Conservation (phyloP, 139 green algal genomes). For the Auxenochlorella protothecoides region DNA sequence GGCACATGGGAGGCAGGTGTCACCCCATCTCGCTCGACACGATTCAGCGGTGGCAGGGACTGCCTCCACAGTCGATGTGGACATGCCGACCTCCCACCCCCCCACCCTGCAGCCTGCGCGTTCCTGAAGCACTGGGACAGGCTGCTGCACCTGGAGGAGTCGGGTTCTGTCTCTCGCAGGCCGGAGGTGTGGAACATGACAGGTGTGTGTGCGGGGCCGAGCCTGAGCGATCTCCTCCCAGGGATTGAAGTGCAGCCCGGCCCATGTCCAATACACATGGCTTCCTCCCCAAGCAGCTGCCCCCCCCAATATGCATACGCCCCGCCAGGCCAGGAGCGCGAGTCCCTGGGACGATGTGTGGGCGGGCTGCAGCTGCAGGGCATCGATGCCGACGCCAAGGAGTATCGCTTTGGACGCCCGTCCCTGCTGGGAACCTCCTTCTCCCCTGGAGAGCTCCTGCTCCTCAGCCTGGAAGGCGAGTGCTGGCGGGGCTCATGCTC, state of each 20-base stretch:
- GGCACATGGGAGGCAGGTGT: no score
- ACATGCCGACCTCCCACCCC: neutral
- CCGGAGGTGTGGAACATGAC: conserved; percentile 54
- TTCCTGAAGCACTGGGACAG: conserved; percentile 59
- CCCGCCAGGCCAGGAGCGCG: conserved; percentile 32
- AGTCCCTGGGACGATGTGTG: conserved; percentile 46
- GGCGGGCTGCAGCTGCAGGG: conserved; percentile 15
- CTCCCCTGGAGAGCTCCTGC: conserved; percentile 38
- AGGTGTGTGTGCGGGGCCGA: neutral
- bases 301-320: no score
- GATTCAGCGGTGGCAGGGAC: no score
- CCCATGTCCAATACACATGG: no score
- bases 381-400: neutral
- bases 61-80: no score
- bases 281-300: no score
- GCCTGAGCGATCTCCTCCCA: no score
- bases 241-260: no score
- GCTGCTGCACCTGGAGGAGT: conserved; percentile 66
- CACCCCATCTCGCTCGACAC: no score
- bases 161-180: conserved; percentile 1
- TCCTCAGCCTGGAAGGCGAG: conserved; percentile 60
- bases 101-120: conserved; percentile 9
- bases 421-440: no score
- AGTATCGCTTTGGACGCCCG: conserved; percentile 1
- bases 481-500: neutral